These are phyloP conservation scores for Pisolithus albus DNA, from an alignment of 768 basidiomycete species.

Conservation along the genomic window DNA sequence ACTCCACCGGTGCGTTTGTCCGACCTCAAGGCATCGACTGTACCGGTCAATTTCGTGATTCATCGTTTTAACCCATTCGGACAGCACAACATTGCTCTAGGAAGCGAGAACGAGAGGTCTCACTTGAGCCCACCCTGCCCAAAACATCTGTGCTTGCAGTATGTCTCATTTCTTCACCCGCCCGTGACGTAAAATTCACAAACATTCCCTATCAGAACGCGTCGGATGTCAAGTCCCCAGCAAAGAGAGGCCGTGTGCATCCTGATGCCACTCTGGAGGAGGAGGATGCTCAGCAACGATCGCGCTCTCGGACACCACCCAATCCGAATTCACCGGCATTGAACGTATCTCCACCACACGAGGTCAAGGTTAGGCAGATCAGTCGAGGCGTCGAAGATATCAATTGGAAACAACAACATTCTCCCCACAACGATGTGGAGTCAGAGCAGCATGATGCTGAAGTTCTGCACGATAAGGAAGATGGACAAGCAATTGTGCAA, in stretches of 20 bases:
- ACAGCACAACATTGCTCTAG: constrained; percentile 45
- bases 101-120: constrained; percentile 76
- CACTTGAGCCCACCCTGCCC: constrained; percentile 59
- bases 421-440: constrained; percentile 9
- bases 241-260: constrained; percentile 68
- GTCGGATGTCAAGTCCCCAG: constrained; percentile 49
- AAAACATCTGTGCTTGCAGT: constrained; percentile 31
- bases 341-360: constrained; percentile 64
- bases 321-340: constrained; percentile 22
- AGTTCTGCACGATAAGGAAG: constrained; percentile 7
- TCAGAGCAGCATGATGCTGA: constrained; percentile 3
- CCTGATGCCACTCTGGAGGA: constrained; percentile 62
- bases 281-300: constrained; percentile 44
- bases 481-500: constrained; percentile 5
- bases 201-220: constrained; percentile 21
- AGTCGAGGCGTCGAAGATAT: constrained; percentile 76
- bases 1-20: constrained; percentile 36
- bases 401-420: constrained; percentile 48
- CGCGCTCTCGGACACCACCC: constrained; percentile 26
- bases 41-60: constrained; percentile 15
- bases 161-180: constrained; percentile 18
- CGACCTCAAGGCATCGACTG: constrained; percentile 20
- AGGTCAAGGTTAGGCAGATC: constrained; percentile 75
- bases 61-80: constrained; percentile 9
- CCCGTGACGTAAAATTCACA: constrained; percentile 24